Evolutionary conservation across 2,329 filamentous ascomycete genomes (phyloP).

Genomic region (Colletotrichum paranaense): DNA sequence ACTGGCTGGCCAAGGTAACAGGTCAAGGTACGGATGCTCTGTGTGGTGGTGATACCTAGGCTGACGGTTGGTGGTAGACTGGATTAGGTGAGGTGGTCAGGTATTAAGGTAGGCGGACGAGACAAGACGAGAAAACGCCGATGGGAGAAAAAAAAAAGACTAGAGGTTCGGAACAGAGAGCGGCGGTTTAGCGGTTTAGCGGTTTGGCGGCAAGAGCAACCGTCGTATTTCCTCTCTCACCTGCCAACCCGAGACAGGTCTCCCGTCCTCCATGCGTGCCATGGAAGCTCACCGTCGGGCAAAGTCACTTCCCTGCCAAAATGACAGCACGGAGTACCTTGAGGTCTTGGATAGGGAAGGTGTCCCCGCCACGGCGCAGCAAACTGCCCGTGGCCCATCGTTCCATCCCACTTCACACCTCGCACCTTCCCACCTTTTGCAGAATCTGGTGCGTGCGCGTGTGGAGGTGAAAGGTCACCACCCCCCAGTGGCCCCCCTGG

Average conservation of each 20-base stretch:
- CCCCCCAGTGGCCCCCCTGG: slow-evolving; percentile 1
- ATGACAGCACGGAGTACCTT: slow-evolving; percentile 5
- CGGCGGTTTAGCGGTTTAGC: slow-evolving; percentile 17
- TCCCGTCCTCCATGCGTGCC: neutral
- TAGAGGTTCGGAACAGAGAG: neutral
- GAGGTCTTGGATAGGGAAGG: neutral
- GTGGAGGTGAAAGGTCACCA: slow-evolving; percentile 20
- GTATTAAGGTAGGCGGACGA: neutral
- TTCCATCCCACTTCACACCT: slow-evolving; percentile 16
- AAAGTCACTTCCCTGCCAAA: slow-evolving; percentile 21
- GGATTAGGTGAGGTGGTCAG: neutral
- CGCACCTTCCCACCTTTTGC: slow-evolving; percentile 18
- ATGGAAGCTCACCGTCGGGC: neutral
- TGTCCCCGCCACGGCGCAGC: slow-evolving; percentile 19
- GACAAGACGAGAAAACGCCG: neutral
- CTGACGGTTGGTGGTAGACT: too few relatives aligned
- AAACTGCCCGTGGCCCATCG: slow-evolving; percentile 19
- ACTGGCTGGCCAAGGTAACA: neutral
- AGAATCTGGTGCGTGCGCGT: slow-evolving; percentile 21
- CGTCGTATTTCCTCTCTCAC: slow-evolving; percentile 6
- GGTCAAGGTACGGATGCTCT: too few relatives aligned
- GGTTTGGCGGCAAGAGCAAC: slow-evolving; percentile 22
- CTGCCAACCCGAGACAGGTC: slow-evolving; percentile 18
- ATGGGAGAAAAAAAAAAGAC: neutral
- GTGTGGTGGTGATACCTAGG: too few relatives aligned